These are phyloP conservation scores for Clitopilus passeckerianus DNA, from an alignment of 768 basidiomycete genomes.

Conservation along the genomic window DNA sequence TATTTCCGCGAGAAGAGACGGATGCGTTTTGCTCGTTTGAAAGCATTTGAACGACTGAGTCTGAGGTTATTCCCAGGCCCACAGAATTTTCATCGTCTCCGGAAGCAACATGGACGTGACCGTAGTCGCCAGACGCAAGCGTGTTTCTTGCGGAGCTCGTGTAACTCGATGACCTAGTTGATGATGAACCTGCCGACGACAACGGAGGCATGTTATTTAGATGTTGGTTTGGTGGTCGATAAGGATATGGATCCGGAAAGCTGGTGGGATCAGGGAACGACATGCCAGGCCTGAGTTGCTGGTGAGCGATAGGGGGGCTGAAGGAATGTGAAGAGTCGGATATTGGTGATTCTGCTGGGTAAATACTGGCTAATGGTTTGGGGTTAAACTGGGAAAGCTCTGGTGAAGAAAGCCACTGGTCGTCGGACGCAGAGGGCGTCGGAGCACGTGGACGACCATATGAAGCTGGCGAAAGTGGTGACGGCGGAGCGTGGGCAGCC, in stretches of 20 bases:
- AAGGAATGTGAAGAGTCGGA: slow-evolving; percentile 20
- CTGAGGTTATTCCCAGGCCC: slow-evolving; percentile 59
- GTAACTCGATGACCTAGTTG: slow-evolving; percentile 75
- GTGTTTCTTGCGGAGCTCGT: slow-evolving; percentile 61
- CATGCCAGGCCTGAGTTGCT: slow-evolving; percentile 34
- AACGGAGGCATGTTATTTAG: slow-evolving; percentile 51
- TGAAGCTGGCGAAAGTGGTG: slow-evolving; percentile 24
- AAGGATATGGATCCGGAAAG: slow-evolving; percentile 71
- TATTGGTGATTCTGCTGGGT: slow-evolving; percentile 4
- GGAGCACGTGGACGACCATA: slow-evolving; percentile 33
- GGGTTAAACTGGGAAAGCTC: slow-evolving; percentile 3
- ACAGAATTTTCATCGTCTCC: slow-evolving; percentile 51
- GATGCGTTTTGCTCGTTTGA: slow-evolving; percentile 44
- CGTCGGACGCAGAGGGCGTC: slow-evolving; percentile 24
- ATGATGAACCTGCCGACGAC: slow-evolving; percentile 69
- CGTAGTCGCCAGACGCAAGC: slow-evolving; percentile 54
- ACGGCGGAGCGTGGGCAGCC: slow-evolving; percentile 23
- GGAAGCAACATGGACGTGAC: slow-evolving; percentile 62
- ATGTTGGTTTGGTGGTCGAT: slow-evolving; percentile 44
- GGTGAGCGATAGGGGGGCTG: slow-evolving; percentile 34
- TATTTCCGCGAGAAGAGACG: slow-evolving; percentile 35
- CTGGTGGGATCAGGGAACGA: slow-evolving; percentile 59
- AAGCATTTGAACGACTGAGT: slow-evolving; percentile 59
- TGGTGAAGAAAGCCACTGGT: slow-evolving; percentile 16
- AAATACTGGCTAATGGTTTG: not conserved